Base-by-base conservation (phyloP, 2,329 filamentous ascomycete genomes). In the Ascocoryne sarcoides region DNA sequence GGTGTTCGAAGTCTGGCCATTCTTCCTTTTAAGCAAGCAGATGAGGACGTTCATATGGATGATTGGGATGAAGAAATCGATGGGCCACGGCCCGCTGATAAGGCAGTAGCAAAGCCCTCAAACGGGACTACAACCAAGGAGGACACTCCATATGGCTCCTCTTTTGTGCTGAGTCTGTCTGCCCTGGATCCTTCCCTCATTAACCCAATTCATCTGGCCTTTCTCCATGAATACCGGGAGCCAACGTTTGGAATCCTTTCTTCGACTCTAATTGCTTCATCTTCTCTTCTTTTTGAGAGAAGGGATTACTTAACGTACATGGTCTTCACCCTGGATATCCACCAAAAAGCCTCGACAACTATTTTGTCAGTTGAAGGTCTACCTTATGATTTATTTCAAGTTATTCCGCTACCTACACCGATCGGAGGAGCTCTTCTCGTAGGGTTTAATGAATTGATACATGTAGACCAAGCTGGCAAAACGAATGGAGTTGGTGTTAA, bases 201-300 rank as follows among this genome's bases (percentile, higher is more conserved):
- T 45, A 84, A 95, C 63, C 88, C 90, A 36, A 79, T 95, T 56
- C 86, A 95, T 59, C 76, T 98, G 57, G 82, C 85, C 40, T 98
- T 98, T 62, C 69, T 98, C 50, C 78, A 96, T 71, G 90, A 96
- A 66, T 98, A 98, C 63, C 82, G 92, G 61, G 92, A 96, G 63
- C 90, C 92, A 10, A 98, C 92, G 0, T 95, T 98, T 65, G 92
- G 90, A 42, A 89, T 98, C 45, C 70, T 98, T 31, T 92, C 87
- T 34, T 85, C 89, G 1, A 80, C 79, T 38, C 68, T 77, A 48
- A 71, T 80, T 26, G 77, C 82, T 10, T 89, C 88, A n/a, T 71
- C 73, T 40, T 81, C 85, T 3, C 68, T 96, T 39, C 64, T 81
- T 18, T 66, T 73, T 47, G 84, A 88, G 55, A 76, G 87, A 49